These are phyloP conservation scores for Ascochyta clinopodiicola DNA, from an alignment of 2,329 filamentous ascomycete genomes.

Conservation along the genomic window DNA sequence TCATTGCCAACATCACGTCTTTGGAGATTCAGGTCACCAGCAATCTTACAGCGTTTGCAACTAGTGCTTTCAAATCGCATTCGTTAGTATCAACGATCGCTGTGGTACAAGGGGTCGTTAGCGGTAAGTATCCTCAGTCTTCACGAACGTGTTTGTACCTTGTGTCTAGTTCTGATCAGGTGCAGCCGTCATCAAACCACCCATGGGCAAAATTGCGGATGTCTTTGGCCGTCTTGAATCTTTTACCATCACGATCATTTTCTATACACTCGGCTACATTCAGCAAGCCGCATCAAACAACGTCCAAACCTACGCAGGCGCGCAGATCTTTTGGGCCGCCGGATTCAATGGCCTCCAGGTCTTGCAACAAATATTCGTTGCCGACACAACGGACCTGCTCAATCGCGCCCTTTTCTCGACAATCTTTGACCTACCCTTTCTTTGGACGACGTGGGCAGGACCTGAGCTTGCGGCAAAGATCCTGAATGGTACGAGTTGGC, in stretches of 20 bases:
- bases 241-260: constrained; percentile 60
- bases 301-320: constrained; percentile 59
- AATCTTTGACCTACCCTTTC: constrained; percentile 65
- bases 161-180: neutral
- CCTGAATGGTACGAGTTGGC: constrained; percentile 59
- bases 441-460: constrained; percentile 68
- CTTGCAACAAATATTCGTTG: constrained; percentile 69
- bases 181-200: constrained; percentile 63
- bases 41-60: constrained; percentile 68
- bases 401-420: constrained; percentile 67
- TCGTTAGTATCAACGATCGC: constrained; percentile 70
- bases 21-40: constrained; percentile 69
- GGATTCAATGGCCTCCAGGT: constrained; percentile 67
- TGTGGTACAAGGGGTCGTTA: constrained; percentile 69
- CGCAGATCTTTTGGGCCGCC: constrained; percentile 68
- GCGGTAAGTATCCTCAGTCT: constrained; percentile 25
- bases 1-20: constrained; percentile 71
- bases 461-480: constrained; percentile 59
- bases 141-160: no score
- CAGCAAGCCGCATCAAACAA: constrained; percentile 63
- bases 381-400: constrained; percentile 63
- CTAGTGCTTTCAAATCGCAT: constrained; percentile 67
- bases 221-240: constrained; percentile 68
- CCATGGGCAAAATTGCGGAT: constrained; percentile 67
- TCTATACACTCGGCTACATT: constrained; percentile 64